These are phyloP conservation scores for Phytophthora fragariae DNA, from an alignment of 352 stramenopile genomes.

Conservation along the genomic window DNA sequence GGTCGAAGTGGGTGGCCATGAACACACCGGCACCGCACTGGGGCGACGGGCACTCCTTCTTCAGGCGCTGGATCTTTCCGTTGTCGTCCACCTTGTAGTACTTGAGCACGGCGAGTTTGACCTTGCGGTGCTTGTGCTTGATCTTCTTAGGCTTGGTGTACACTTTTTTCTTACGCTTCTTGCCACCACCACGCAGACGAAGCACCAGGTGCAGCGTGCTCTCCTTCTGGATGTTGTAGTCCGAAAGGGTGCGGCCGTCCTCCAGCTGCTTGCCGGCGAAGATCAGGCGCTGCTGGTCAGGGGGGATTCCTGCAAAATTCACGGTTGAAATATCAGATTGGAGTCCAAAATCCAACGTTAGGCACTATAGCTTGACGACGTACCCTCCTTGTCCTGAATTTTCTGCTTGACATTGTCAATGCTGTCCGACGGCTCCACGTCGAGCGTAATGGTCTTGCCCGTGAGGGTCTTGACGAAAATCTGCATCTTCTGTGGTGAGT, in stretches of 20 bases:
- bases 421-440: slow-evolving; percentile 99
- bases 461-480: slow-evolving; percentile 97
- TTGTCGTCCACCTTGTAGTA: slow-evolving; percentile 98
- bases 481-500: slow-evolving; percentile 88
- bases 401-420: slow-evolving; percentile 99
- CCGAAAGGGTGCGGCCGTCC: slow-evolving; percentile 93
- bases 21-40: slow-evolving; percentile 98
- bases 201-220: slow-evolving; percentile 98
- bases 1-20: slow-evolving; percentile 99
- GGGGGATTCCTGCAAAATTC: slow-evolving; percentile 91
- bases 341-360: no score
- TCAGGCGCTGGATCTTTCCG: slow-evolving; percentile 97
- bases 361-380: slow-evolving; percentile 8
- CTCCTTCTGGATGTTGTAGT: slow-evolving; percentile 98
- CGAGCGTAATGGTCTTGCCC: slow-evolving; percentile 99
- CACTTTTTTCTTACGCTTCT: slow-evolving; percentile 99
- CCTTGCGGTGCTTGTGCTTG: slow-evolving; percentile 96
- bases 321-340: no score
- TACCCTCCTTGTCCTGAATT: slow-evolving; percentile 99
- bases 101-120: slow-evolving; percentile 98
- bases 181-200: slow-evolving; percentile 95
- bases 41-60: slow-evolving; percentile 97
- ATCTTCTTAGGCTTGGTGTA: slow-evolving; percentile 99
- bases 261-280: slow-evolving; percentile 99
- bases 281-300: slow-evolving; percentile 99